Evolutionary conservation across 2,329 filamentous ascomycete genomes (phyloP), one percentile per base, ranked within the genome.

Genomic region (Sphaceloma murrayae): DNA sequence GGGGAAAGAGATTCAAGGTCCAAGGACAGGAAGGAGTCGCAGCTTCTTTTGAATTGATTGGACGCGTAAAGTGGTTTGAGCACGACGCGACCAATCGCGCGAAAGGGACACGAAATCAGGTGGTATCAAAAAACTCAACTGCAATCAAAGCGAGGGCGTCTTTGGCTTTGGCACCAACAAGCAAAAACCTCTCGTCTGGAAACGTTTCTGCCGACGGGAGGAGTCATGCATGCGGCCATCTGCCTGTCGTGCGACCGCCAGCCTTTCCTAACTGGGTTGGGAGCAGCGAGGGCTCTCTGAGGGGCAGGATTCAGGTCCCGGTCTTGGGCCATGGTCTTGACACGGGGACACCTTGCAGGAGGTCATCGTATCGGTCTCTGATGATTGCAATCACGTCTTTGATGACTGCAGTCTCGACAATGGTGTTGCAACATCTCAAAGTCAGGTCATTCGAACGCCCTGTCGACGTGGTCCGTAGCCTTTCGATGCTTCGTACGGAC

Each of bases 21-120:
- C 13, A 34, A 34, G 31, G 18, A 14, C 13, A 18, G 24, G 36
- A 30, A 22, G 36, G 36, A 14, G 16, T 14, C 34, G 36, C 27
- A 13, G 24, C 16, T 18, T 18, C 24, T 40, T 40, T 29, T 29
- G 30, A 26, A 9, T 5, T 40, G 36, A 40, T 40, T 40, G 36
- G 36, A 40, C 36, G 16, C 36, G 36, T 19, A 9, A 14, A 27
- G 30, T 22, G 22, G 18, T 40, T 18, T 16, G 36, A 11, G 11
- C 24, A 27, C 24, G 24, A n/a, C 24, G 24, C 6, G 11, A 27
- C 36, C 36, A 40, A 40, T 40, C 36, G 26, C n/a, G n/a, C 36
- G 36, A 40, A 29, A 40, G 22, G 17, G 21, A 30, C 36, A 30
- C 36, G 36, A 40, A 40, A 40, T 38, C 34, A 38, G 34, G 19